Evolutionary conservation across 2,329 filamentous ascomycete genomes (phyloP), one percentile per base, ranked within the genome.

Genomic region (Neonectria hederae): DNA sequence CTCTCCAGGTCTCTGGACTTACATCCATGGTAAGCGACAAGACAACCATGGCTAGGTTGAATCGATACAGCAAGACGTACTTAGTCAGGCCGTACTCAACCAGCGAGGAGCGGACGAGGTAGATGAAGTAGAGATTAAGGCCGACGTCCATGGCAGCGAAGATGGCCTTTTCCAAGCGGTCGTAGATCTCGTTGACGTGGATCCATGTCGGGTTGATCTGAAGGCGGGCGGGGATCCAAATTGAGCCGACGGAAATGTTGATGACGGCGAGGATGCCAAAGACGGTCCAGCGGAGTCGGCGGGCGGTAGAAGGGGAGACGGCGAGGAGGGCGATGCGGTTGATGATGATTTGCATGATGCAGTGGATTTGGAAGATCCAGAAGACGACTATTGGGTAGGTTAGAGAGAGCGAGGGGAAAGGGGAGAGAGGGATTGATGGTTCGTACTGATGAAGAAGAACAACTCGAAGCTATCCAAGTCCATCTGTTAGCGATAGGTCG

Each of bases 301-400:
- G 60, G 4, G 80, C 77, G 6, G 78, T 78, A 1, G 65, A 73
- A 4, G 74, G 76, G 51, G 81, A 75, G 17, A 79, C 75, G 22
- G 82, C 78, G 45, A 85, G 78, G 30, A 85, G 77, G 2, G 80
- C 76, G 24, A 84, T 80, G 38, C 83, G 80, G 65, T 85, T 86
- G 69, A 84, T 80, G 70, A 85, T 84, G 60, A 85, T 85, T 70
- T 84, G 83, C 75, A 84, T 80, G 2, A 85, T 75, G 24, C 83
- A 77, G 54, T 76, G 74, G 3, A 75, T 69, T 66, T 85, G 82
- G 21, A 83, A 76, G 28, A 68, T 66, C 74, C 74, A 75, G 13
- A 75, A 66, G 32, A 72, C 49, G 24, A 75, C 71, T 82, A 62
- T 54, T 19, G 38, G 0, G 9, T 1, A 7, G 11, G 38, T 42